Evolutionary conservation across 108 stramenopile species (phyloP).

Genomic region (Skeletonema potamos): DNA sequence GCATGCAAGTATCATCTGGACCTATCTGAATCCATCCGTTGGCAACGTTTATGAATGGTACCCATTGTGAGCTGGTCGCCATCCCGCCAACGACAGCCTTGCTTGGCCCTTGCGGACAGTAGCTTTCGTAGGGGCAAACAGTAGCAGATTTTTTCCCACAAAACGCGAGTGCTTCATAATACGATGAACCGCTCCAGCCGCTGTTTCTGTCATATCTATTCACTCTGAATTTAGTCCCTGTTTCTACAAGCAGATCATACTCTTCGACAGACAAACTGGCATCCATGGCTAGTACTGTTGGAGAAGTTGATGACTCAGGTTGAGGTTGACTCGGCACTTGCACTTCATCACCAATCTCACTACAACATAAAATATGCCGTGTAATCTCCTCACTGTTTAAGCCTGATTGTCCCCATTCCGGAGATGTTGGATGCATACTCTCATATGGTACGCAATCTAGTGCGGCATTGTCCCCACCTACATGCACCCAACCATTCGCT

Average conservation of each 20-base stretch:
- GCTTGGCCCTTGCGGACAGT: constrained; percentile 32
- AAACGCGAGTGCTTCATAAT: constrained; percentile 24
- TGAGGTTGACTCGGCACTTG: too few species aligned
- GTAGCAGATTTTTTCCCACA: constrained; percentile 5
- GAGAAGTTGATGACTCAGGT: too few species aligned
- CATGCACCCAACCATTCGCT: too few species aligned
- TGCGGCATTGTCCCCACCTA: too few species aligned
- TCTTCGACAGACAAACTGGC: too few species aligned
- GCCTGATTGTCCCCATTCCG: too few species aligned
- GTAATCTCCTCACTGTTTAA: too few species aligned
- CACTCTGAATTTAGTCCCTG: background rate
- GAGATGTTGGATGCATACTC: too few species aligned
- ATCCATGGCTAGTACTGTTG: too few species aligned
- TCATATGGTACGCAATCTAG: too few species aligned
- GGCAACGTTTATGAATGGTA: constrained; percentile 17
- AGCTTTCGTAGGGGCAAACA: constrained; percentile 36
- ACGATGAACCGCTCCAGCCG: constrained; percentile 13
- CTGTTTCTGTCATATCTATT: background rate
- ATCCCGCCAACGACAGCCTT: constrained; percentile 11
- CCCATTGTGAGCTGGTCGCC: constrained; percentile 5
- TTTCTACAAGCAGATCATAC: background rate
- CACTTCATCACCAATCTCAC: too few species aligned
- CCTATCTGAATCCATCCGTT: constrained; percentile 35
- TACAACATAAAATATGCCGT: too few species aligned
- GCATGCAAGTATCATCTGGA: constrained; percentile 25